phyloP scores from a whole-genome alignment of 768 basidiomycete genomes.

The Tulasnella sp. region DNA sequence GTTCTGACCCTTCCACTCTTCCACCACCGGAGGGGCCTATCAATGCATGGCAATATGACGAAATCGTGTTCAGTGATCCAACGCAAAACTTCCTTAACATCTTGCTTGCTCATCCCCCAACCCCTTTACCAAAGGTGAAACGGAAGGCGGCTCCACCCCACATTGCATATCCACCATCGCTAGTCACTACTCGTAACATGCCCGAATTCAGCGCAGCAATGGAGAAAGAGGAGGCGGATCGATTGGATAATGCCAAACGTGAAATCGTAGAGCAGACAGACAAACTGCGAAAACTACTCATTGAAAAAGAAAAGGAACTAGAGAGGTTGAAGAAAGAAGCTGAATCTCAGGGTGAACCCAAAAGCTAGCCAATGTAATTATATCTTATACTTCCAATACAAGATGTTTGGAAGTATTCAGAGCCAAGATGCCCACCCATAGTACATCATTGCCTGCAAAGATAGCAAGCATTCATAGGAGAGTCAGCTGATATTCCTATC shows the following conservation, averaged over 20 bases:
- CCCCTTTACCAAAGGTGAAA: conserved; percentile 53
- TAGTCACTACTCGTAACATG: conserved; percentile 47
- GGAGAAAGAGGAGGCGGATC: conserved; percentile 75
- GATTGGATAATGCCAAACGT: conserved; percentile 64
- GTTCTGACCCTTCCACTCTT: conserved; percentile 44
- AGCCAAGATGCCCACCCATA: conserved; percentile 78
- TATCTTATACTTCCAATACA: background rate
- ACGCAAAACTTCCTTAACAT: conserved; percentile 73
- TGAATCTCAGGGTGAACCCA: conserved; percentile 12
- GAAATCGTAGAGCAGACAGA: conserved; percentile 64
- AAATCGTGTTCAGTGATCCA: conserved; percentile 92
- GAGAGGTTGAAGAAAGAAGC: conserved; percentile 47
- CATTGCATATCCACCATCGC: conserved; percentile 40
- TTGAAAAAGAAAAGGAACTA: conserved; percentile 74
- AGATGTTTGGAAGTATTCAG: conserved; percentile 23
- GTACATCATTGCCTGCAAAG: conserved; percentile 70
- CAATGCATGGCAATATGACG: conserved; percentile 98
- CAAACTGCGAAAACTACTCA: conserved; percentile 48
- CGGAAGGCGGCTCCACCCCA: conserved; percentile 61
- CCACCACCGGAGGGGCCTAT: conserved; percentile 40
- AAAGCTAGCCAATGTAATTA: no score
- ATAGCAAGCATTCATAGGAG: background rate
- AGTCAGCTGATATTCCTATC: background rate
- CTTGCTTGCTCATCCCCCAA: conserved; percentile 72
- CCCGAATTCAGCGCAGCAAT: conserved; percentile 78